phyloP scores from a whole-genome alignment of 768 basidiomycete genomes.

The Kwoniella sp. region DNA sequence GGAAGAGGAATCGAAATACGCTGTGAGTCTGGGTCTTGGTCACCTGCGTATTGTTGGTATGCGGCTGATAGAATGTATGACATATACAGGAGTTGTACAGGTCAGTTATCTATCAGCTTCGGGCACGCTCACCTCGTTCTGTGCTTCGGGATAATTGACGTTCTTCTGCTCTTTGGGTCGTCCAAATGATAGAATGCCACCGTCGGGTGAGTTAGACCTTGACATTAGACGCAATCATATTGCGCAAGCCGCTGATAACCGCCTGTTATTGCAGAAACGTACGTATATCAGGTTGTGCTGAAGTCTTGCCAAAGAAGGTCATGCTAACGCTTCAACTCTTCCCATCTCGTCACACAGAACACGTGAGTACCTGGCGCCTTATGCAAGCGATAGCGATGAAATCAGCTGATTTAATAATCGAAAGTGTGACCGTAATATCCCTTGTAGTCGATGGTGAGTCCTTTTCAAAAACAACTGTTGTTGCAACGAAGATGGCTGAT shows the following conservation, averaged over 20 bases:
- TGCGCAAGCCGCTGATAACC: slow-evolving; percentile 2
- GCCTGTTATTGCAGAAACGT: slow-evolving; percentile 41
- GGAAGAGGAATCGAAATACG: slow-evolving; percentile 45
- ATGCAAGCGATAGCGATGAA: no score
- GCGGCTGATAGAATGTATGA: background rate
- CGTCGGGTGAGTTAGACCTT: slow-evolving; percentile 38
- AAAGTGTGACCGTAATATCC: slow-evolving; percentile 53
- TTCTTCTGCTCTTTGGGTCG: no score
- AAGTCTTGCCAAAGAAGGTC: no score
- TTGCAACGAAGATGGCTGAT: background rate
- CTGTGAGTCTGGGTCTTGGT: slow-evolving; percentile 32
- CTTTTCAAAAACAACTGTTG: no score
- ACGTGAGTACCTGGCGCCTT: slow-evolving; percentile 41
- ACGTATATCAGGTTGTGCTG: no score
- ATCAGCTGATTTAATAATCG: no score
- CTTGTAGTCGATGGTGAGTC: slow-evolving; percentile 48
- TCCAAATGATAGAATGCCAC: slow-evolving; percentile 45
- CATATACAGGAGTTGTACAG: slow-evolving; percentile 44
- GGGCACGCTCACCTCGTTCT: background rate
- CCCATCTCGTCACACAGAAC: slow-evolving; percentile 34
- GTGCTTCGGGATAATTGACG: no score
- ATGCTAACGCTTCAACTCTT: no score
- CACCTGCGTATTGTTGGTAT: background rate
- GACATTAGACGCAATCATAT: background rate
- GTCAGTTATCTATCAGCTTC: slow-evolving; percentile 13